Percentiles rank a stretch among this genome's conserved stretches.
phyloP scores from a whole-genome alignment of 768 basidiomycete species.

The Calvatia gigantea region DNA sequence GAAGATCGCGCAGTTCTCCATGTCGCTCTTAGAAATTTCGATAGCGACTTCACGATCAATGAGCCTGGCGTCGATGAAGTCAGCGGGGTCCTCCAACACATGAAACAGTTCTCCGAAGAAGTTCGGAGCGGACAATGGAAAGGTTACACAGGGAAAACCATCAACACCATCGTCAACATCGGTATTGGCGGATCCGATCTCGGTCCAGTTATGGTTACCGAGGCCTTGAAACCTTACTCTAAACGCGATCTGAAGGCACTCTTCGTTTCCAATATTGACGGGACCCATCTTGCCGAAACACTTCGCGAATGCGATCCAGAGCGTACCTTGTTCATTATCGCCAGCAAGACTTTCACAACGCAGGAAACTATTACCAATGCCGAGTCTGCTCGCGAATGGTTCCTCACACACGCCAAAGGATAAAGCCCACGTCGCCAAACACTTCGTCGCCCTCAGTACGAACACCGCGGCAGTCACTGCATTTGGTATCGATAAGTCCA shows the following conservation, averaged over 20 bases:
- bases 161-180: constrained; percentile 95
- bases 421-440: constrained; percentile 92
- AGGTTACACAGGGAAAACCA: constrained; percentile 95
- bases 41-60: constrained; percentile 65
- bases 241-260: constrained; percentile 83
- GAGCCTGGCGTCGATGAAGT: constrained; percentile 87
- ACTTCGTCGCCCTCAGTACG: constrained; percentile 97
- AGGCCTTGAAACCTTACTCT: constrained; percentile 91
- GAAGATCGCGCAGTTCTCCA: constrained; percentile 97
- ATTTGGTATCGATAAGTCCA: constrained; percentile 86
- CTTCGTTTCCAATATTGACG: constrained; percentile 98
- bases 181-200: constrained; percentile 98
- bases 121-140: constrained; percentile 90
- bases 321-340: constrained; percentile 94
- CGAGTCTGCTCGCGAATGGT: constrained; percentile 91
- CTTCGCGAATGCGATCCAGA: constrained; percentile 80
- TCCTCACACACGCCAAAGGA: constrained; percentile 81
- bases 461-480: constrained; percentile 91
- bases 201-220: constrained; percentile 98
- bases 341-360: constrained; percentile 99
- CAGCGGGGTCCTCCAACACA: constrained; percentile 78
- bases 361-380: constrained; percentile 99
- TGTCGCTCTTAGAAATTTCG: constrained; percentile 80
- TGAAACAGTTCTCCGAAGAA: constrained; percentile 82
- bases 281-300: constrained; percentile 93